phyloP scores from a whole-genome alignment of 2,329 filamentous ascomycete species.

The Arthrinium puccinioides region DNA sequence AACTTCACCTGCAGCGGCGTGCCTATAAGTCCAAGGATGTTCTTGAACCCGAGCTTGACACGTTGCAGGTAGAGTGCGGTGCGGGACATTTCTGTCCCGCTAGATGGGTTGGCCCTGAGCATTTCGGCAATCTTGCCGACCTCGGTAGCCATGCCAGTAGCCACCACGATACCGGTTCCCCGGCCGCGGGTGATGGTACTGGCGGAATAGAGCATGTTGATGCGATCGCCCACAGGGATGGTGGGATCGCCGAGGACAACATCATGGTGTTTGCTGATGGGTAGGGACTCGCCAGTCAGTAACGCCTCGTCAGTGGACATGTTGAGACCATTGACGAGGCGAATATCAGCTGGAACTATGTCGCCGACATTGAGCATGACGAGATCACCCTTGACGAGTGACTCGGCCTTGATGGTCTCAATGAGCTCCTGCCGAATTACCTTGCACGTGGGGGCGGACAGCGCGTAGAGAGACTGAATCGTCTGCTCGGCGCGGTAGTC shows the following conservation, averaged over 20 bases:
- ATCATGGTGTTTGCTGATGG: constrained; percentile 59
- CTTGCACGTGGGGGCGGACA: constrained; percentile 52
- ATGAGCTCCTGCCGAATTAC: constrained; percentile 46
- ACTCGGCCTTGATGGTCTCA: constrained; percentile 45
- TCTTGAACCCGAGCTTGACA: constrained; percentile 30
- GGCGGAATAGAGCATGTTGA: constrained; percentile 65
- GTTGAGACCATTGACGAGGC: constrained; percentile 61
- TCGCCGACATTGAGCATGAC: constrained; percentile 57
- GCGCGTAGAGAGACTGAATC: constrained; percentile 51
- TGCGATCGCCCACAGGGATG: constrained; percentile 60
- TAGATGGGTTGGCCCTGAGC: constrained; percentile 51
- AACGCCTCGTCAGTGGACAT: constrained; percentile 69
- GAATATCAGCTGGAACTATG: constrained; percentile 62
- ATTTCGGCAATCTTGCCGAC: constrained; percentile 70
- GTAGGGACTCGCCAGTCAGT: constrained; percentile 66
- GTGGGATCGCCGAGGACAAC: constrained; percentile 43
- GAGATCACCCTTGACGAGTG: constrained; percentile 59
- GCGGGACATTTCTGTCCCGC: constrained; percentile 39
- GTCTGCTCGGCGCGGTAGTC: constrained; percentile 56
- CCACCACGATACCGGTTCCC: constrained; percentile 60
- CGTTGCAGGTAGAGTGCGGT: constrained; percentile 36
- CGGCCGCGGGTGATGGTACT: constrained; percentile 67
- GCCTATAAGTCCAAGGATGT: constrained; percentile 60
- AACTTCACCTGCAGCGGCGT: constrained; percentile 82
- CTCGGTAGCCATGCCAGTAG: constrained; percentile 68